These are phyloP conservation scores for Lepidium africanum DNA, from an alignment of 345 rosid genomes.

Conservation along the genomic window DNA sequence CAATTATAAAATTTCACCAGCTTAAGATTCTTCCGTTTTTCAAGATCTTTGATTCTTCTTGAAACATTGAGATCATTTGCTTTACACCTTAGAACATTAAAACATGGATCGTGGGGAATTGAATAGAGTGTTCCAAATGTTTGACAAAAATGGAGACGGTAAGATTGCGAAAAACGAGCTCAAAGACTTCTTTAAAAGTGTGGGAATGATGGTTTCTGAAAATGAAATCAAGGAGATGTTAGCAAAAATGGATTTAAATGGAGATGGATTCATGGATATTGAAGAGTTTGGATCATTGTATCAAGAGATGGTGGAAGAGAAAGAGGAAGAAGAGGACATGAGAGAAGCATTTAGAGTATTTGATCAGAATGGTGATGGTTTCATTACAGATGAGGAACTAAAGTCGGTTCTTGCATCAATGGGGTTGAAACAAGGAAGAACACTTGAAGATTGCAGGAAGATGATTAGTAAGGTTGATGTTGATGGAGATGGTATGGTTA, in stretches of 20 bases:
- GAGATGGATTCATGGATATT: conserved; percentile 26
- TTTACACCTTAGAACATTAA: neutral
- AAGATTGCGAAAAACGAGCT: conserved; percentile 28
- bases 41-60: neutral
- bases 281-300: conserved; percentile 26
- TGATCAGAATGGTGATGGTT: conserved; percentile 33
- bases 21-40: neutral
- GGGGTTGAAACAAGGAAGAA: conserved; percentile 35
- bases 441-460: conserved; percentile 29
- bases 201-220: conserved; percentile 21
- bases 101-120: conserved; percentile 27
- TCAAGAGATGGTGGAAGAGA: conserved; percentile 29
- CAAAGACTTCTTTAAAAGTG: conserved; percentile 18
- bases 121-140: conserved; percentile 25
- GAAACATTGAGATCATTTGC: neutral
- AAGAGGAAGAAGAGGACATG: conserved; percentile 30
- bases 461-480: conserved; percentile 30
- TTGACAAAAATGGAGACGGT: conserved; percentile 28
- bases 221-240: conserved; percentile 26
- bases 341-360: conserved; percentile 29
- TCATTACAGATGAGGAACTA: conserved; percentile 30
- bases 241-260: conserved; percentile 23
- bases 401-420: conserved; percentile 27
- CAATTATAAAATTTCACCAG: neutral
- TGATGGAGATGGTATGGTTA: conserved; percentile 35